Base-by-base conservation (phyloP, 768 basidiomycete species). In the Stropharia rugosoannulata region DNA sequence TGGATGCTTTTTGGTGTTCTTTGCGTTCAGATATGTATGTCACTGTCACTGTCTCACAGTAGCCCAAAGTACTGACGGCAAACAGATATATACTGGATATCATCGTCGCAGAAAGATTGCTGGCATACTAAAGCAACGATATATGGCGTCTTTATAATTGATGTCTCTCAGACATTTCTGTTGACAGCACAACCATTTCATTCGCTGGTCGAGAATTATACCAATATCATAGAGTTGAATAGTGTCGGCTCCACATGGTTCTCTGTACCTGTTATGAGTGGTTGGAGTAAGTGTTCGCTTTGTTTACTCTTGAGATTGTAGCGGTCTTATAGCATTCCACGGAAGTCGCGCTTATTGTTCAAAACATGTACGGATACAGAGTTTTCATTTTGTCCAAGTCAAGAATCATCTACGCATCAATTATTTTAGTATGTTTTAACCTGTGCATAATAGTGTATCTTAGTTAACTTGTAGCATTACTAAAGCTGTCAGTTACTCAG, bases 1-100 rank as follows among this genome's bases (percentile, higher is more conserved):
- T 68, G 63, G 65, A 62, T 64, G 35, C 56, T 72, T 9, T 68
- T 59, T 51, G 70, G 70, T 37, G 63, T 69, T 1, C 62, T 72
- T 18, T 60, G 65, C 1, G 58, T 68, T 25, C 68, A 70, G 67
- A 66, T 72, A 37, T 70, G 68, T 70, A 48, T 60, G 49, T 15
- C n/a, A 11, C 4, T n/a, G 12, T 18, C 7, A 3, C 9, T 36
- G 18, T 16, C 45, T 13, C 3, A 27, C 19, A 7, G 2, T 29
- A n/a, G 27, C 18, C 22, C 25, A 25, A 18, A 13, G 7, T 32
- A n/a, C 35, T 44, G 43, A 53, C 8, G 15, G 11, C 9, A 36
- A 3, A 43, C 36, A 25, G 18, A 40, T 35, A 12, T 11, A 8
- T 25, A 36, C 12, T 27, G 39, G 18, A 49, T 32, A 12, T 48